phyloP scores from a whole-genome alignment of 2,329 filamentous ascomycete genomes.

The Pseudohalonectria lignicola region DNA sequence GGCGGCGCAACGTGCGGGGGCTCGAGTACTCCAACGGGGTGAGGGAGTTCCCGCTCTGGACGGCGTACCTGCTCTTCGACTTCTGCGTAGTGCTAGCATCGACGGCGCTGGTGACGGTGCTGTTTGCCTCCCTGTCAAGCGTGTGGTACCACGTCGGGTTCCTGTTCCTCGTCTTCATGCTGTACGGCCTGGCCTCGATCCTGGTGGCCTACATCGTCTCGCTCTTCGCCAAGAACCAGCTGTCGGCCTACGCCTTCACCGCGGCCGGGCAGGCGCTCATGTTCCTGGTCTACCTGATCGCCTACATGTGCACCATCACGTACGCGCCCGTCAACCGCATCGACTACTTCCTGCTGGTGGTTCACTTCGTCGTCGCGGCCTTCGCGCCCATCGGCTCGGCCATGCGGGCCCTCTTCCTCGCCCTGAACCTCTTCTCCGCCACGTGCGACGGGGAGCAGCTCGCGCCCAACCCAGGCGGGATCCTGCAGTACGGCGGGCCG shows the following conservation, averaged over 20 bases:
- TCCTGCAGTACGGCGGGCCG: constrained; percentile 70
- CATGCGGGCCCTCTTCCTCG: constrained; percentile 61
- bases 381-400: constrained; percentile 71
- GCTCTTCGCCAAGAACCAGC: constrained; percentile 65
- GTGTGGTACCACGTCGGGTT: constrained; percentile 74
- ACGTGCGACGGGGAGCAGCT: constrained; percentile 58
- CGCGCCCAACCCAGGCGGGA: constrained; percentile 55
- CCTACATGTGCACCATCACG: constrained; percentile 61
- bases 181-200: constrained; percentile 71
- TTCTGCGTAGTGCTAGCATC: constrained; percentile 60
- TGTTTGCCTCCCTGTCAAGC: constrained; percentile 54
- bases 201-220: constrained; percentile 74
- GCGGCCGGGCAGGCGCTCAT: constrained; percentile 64
- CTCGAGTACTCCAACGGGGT: constrained; percentile 91
- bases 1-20: constrained; percentile 66
- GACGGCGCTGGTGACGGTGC: constrained; percentile 53
- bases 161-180: constrained; percentile 67
- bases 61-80: constrained; percentile 74
- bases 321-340: constrained; percentile 62
- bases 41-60: constrained; percentile 69
- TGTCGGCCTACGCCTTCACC: constrained; percentile 75
- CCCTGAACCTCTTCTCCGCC: constrained; percentile 74
- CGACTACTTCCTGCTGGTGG: constrained; percentile 54
- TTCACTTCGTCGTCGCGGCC: constrained; percentile 64
- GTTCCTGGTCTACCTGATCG: constrained; percentile 62